Evolutionary conservation across 192 early-diverging fungal species (phyloP), one percentile per base, ranked within the genome.

Genomic region (Linderina pennispora): DNA sequence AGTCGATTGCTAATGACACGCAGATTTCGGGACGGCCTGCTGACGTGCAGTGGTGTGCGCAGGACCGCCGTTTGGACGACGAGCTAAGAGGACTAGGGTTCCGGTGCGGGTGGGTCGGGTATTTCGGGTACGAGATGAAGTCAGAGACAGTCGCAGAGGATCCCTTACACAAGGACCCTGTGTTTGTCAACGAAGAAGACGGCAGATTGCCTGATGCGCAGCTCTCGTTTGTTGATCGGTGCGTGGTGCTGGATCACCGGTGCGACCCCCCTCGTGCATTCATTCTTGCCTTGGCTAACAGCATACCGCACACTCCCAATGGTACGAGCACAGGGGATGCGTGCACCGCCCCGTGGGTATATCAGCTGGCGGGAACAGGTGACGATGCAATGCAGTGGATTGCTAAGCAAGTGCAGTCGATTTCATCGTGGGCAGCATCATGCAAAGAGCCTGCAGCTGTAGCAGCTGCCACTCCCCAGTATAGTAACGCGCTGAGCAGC

Each of bases 51-150:
- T 58, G 0, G 45, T 45, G 23, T 36, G 55, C 20, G n/a, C 43
- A n/a, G 53, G 58, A 16, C 34, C 42, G 15, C 26, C 5, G 38
- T 14, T 8, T 14, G n/a, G 19, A 61, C 35, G 23, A 49, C 42
- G 53, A 52, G 0, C 20, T 36, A 36, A 46, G 50, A 0, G 55
- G 67, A 0, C 70, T 79, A 40, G 73, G 60, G 32, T 96, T 96
- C 45, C 61, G 77, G n/a, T 80, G 90, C 40, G 95, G 95, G 0
- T 73, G 93, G 65, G 67, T 92, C 0, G 95, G 95, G 0, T 90
- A 87, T 53, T 84, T 94, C 71, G 91, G 89, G 0, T 98, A 98
- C 60, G 95, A 94, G 47, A 89, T 98, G 89, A 91, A 90, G 45
- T 45, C 74, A 22, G 94, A 97, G 55, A 77, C 77, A 41, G 23